Evolutionary conservation across 208 protist species (phyloP).

Genomic region (Wallacemonas sp.): DNA sequence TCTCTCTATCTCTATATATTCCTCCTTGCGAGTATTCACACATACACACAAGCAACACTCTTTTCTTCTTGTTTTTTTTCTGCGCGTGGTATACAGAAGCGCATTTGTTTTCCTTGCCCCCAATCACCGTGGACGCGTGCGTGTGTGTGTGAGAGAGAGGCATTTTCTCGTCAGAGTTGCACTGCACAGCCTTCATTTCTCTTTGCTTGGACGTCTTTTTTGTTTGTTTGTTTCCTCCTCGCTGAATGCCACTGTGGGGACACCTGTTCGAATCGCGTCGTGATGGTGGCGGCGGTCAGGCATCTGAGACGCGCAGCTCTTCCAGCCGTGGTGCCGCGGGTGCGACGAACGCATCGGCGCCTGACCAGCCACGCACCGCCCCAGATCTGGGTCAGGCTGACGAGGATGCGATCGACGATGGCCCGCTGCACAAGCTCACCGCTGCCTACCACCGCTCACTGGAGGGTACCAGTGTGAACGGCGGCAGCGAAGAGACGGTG

Average conservation of each 20-base stretch:
- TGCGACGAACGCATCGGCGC: neutral
- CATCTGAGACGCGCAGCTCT: neutral
- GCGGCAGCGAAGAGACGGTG: neutral
- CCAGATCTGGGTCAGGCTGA: neutral
- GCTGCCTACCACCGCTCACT: conserved; percentile 10
- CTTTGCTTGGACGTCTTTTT: no score
- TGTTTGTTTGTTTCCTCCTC: neutral
- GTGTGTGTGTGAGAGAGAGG: no score
- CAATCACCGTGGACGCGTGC: no score
- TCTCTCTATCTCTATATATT: no score
- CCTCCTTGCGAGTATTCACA: neutral
- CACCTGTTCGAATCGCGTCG: neutral
- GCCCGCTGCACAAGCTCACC: conserved; percentile 11
- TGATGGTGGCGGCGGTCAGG: neutral
- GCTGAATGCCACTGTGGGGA: neutral
- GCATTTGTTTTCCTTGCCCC: no score
- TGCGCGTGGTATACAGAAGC: no score
- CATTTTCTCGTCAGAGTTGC: no score
- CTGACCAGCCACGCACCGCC: neutral
- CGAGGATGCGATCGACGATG: neutral
- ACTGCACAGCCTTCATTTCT: no score
- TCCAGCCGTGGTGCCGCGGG: neutral
- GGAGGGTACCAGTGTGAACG: neutral
- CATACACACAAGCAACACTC: neutral
- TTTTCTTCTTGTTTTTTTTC: neutral